Evolutionary conservation across 228 moss, liverwort and hornwort genomes (phyloP), one percentile per base, ranked within the genome.

Genomic region (Sphagnum magellanicum): DNA sequence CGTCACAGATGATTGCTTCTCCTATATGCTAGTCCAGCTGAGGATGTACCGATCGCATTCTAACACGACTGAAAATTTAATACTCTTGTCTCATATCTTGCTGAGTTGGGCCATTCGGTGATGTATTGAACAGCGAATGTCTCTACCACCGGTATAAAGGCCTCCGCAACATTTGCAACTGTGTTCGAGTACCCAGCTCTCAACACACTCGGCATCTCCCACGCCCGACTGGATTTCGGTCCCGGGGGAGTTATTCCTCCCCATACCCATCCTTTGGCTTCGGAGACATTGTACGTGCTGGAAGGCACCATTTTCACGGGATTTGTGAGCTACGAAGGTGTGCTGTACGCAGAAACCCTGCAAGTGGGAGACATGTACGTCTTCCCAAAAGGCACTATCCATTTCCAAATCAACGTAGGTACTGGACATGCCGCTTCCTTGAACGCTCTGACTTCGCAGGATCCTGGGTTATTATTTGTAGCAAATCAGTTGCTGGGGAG

Each of bases 331-430:
- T 73, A 67, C 63, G 0, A 17, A 48, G 78, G 83, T 61, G 67
- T 69, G 67, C 64, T 83, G 6, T 87, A 66, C 66, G 0, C 77
- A 14, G 52, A 76, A 52, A 72, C 66, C 46, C 13, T 84, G 51
- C 0, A 72, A 1, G 0, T 11, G 2, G 75, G 50, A 5, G n/a
- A 11, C 6, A 70, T 76, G 15, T 61, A 80, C 1, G 67, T 86
- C 6, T 73, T 49, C 68, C 81, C 84, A 5, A 77, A 63, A 59
- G 67, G 69, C 5, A 51, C 83, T 9, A 0, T 52, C 0, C 60
- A 87, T 0, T 83, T 78, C 77, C 83, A 83, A 57, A 76, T 71
- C 73, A 78, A 64, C 76, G 63, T 11, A 73, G 83, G 63, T 0
- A 50, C 14, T 0, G 0, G 77, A 6, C 78, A 67, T 6, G 72